A percentile compares a stretch with the other conserved stretches of the same genome.
Conservation (phyloP, 768 basidiomycete genomes). For the Rhodosporidiobolus sp. region DNA sequence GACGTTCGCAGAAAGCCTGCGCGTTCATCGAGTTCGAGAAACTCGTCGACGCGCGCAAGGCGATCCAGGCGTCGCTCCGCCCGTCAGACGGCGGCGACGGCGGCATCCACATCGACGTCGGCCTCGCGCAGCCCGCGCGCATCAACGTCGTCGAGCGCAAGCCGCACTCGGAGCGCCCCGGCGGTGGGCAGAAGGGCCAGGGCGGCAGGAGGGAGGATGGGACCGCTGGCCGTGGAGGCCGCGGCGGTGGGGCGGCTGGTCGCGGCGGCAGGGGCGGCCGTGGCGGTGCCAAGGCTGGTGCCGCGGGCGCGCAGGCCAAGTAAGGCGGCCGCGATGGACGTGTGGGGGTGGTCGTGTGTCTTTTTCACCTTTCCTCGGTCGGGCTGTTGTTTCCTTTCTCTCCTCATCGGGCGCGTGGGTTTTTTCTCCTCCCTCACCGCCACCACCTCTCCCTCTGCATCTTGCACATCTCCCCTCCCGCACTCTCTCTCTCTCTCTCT, state of each 20-base stretch:
- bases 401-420: not conserved
- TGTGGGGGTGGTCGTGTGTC: not conserved
- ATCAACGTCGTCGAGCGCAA: constrained; percentile 39
- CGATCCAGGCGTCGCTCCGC: constrained; percentile 71
- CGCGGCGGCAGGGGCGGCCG: not conserved
- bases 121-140: constrained; percentile 49
- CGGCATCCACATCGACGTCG: constrained; percentile 72
- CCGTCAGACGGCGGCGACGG: constrained; percentile 76
- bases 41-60: constrained; percentile 76
- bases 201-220: not conserved
- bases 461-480: not conserved
- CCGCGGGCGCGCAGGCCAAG: not conserved
- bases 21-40: constrained; percentile 86
- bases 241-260: not conserved
- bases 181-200: not conserved
- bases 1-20: constrained; percentile 64
- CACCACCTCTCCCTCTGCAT: no score
- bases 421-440: no score
- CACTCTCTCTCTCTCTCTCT: not conserved
- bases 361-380: no score
- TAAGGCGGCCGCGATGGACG: not conserved
- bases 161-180: constrained; percentile 24
- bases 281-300: not conserved
- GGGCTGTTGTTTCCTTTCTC: not conserved
- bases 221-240: not conserved